Evolutionary conservation across 768 basidiomycete species (phyloP).

Genomic region (Collybia sordida): DNA sequence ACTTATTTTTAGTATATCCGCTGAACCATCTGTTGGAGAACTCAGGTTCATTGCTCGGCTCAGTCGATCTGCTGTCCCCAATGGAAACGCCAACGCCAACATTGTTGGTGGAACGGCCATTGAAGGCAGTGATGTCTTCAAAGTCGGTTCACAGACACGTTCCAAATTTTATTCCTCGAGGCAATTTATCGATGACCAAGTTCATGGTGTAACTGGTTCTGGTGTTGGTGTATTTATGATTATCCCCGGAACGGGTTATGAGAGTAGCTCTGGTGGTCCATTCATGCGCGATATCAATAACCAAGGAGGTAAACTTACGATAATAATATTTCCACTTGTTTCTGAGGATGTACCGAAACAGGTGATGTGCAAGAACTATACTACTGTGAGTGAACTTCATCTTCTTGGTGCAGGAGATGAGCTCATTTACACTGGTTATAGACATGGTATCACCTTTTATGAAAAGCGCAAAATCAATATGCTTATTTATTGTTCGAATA

Average conservation of each 20-base stretch:
- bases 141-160: constrained; percentile 28
- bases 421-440: constrained; percentile 10
- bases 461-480: too few species aligned
- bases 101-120: constrained; percentile 32
- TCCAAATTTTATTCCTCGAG: constrained; percentile 36
- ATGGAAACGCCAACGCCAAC: constrained; percentile 24
- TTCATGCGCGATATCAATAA: constrained; percentile 37
- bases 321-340: neutral
- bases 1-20: constrained; percentile 21
- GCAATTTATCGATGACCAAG: constrained; percentile 35
- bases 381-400: constrained; percentile 25
- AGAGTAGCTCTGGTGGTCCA: constrained; percentile 28
- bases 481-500: neutral
- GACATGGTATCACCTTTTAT: constrained; percentile 19
- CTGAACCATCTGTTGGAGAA: constrained; percentile 35
- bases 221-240: constrained; percentile 30
- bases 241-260: constrained; percentile 32
- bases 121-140: constrained; percentile 35
- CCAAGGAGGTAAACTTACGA: constrained; percentile 22
- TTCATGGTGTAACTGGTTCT: constrained; percentile 32
- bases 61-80: constrained; percentile 21
- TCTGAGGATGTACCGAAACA: constrained; percentile 1
- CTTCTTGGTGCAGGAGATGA: neutral
- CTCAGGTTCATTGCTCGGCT: constrained; percentile 37
- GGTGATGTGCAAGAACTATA: constrained; percentile 34